Evolutionary conservation across 2,329 filamentous ascomycete genomes (phyloP), one percentile per base, ranked within the genome.

Genomic region (Blastomyces silverae): DNA sequence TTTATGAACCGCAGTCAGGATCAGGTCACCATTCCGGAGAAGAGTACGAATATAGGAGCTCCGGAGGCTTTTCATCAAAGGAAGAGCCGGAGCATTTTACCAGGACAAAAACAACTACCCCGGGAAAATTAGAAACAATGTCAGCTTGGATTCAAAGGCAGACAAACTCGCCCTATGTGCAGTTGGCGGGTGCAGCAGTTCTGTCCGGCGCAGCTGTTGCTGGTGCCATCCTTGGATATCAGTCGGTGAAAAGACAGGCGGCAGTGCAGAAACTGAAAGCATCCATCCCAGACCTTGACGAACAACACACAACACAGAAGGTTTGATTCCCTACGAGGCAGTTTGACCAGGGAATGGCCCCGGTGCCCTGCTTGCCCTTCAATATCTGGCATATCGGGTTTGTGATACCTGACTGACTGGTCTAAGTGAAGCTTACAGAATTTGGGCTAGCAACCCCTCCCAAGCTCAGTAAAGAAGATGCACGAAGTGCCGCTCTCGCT

Each of bases 241-340:
- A 87, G 71, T 79, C 83, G 63, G 79, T 83, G 46, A 80, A 79
- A 68, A 79, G 83, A 65, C 80, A 80, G 71, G 82, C 83, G 69
- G 81, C 80, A 60, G 80, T 87, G 28, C 77, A 82, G 64, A 79
- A 85, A 60, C 71, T 88, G 65, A 88, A 88, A 70, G 81, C 81
- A 55, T 86, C 85, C 0, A 88, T 88, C 67, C 85, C 85, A 28
- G 78, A 79, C n/a, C 55, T 66, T 25, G 76, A 80, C 63, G 79
- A 82, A 46, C 76, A 79, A 48, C 81, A 85, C 71, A 77, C 77
- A 68, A 78, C 83, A 15, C 79, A 80, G 62, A 79, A 79, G 74
- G 84, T 85, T 67, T 63, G 70, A 48, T 44, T 13, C 25, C 25
- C 31, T 22, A 34, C 15, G 5, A 13, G 8, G 22, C n/a, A 52